These are phyloP conservation scores for Gremmenia infestans DNA, from an alignment of 2,329 filamentous ascomycete genomes.

Conservation along the genomic window DNA sequence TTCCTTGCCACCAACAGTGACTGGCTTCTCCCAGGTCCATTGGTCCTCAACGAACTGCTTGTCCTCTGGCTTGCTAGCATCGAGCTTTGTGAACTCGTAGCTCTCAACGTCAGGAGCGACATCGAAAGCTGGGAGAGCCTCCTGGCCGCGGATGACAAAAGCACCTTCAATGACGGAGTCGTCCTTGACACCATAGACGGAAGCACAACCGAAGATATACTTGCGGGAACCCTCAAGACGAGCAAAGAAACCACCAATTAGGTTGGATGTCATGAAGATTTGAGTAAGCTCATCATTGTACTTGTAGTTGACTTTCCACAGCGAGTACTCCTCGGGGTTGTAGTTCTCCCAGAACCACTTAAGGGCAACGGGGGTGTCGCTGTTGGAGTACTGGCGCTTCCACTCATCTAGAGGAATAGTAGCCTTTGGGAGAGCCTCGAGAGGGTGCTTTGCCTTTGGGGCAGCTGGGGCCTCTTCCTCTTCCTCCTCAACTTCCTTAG, in stretches of 20 bases:
- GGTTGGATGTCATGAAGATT: conserved; percentile 98
- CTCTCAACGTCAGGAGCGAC: conserved; percentile 97
- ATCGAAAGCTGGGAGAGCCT: conserved; percentile 81
- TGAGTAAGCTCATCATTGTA: conserved; percentile 97
- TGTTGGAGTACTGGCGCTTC: conserved; percentile 99
- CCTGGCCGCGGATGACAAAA: conserved; percentile 91
- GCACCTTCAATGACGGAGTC: conserved; percentile 88
- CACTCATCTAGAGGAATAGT: conserved; percentile 87
- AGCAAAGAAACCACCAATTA: conserved; percentile 96
- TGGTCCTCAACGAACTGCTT: conserved; percentile 76
- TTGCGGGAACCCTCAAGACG: conserved; percentile 97
- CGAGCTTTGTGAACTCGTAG: conserved; percentile 95
- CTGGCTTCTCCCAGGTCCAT: conserved; percentile 90
- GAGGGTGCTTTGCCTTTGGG: conserved; percentile 95
- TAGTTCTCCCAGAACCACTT: conserved; percentile 99
- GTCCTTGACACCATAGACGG: conserved; percentile 85
- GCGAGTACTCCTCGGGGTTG: conserved; percentile 90
- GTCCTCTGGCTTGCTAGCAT: conserved; percentile 80
- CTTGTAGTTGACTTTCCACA: conserved; percentile 96
- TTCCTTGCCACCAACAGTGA: conserved; percentile 77
- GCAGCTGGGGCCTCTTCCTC: conserved; percentile 53
- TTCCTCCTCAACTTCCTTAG: conserved; percentile 53
- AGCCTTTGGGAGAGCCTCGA: conserved; percentile 76
- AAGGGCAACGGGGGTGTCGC: conserved; percentile 76
- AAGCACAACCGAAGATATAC: conserved; percentile 88